Conservation (phyloP, 345 rosid species). For the sweet orange (Citrus sinensis) region DNA sequence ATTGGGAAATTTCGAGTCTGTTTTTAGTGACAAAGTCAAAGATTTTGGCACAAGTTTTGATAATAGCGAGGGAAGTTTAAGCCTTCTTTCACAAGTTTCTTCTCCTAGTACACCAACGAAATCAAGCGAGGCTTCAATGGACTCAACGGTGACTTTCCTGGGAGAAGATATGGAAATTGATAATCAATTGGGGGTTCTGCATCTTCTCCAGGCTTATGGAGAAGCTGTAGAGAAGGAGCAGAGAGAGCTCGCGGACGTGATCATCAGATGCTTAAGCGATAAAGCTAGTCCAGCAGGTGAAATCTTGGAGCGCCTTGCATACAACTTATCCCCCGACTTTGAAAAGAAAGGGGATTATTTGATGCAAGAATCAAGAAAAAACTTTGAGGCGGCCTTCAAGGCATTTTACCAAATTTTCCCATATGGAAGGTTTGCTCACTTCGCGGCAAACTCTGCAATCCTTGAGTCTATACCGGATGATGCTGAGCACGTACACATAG, state of each 20-base stretch:
- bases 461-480: conserved; percentile 17
- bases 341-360: conserved; percentile 27
- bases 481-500: conserved; percentile 16
- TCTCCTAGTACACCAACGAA: conserved; percentile 27
- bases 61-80: conserved; percentile 20
- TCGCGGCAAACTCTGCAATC: conserved; percentile 25
- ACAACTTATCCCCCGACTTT: conserved; percentile 23
- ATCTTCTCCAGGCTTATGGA: conserved; percentile 41
- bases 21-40: conserved; percentile 14
- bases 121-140: conserved; percentile 26
- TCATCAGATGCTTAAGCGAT: conserved; percentile 26
- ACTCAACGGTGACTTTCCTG: conserved; percentile 19
- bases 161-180: conserved; percentile 26
- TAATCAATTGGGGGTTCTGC: conserved; percentile 22
- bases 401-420: conserved; percentile 20
- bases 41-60: neutral
- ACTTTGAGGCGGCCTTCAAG: conserved; percentile 20
- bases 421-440: conserved; percentile 22
- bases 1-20: conserved; percentile 18
- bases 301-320: conserved; percentile 41
- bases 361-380: conserved; percentile 34
- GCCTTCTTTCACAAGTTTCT: conserved; percentile 7
- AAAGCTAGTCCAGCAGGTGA: conserved; percentile 42
- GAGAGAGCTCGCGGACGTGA: conserved; percentile 37
- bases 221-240: conserved; percentile 36